Percentiles rank a stretch among this genome's conserved stretches.
Conservation (phyloP, 83 land plant species). For the Picea mariana region DNA sequence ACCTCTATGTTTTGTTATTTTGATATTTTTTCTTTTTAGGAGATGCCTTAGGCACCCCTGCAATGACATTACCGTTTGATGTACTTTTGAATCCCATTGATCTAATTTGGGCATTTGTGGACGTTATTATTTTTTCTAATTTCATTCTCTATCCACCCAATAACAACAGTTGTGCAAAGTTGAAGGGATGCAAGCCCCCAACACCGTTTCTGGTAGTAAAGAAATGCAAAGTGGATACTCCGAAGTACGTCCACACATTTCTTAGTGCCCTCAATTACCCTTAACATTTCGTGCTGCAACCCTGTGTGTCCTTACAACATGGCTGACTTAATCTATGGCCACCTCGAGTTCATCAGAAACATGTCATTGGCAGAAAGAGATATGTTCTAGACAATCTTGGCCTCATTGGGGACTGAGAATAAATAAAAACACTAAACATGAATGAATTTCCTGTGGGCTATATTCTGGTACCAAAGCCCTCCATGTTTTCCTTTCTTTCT, state of each 20-base stretch:
- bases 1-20: neutral
- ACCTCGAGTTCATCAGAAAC: neutral
- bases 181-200: neutral
- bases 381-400: neutral
- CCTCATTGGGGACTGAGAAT: neutral
- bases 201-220: neutral
- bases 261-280: neutral
- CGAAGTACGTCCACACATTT: neutral
- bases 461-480: neutral
- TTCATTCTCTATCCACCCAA: neutral
- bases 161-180: neutral
- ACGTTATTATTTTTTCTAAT: neutral
- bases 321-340: neutral
- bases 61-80: neutral
- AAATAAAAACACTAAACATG: no score
- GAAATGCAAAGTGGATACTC: neutral
- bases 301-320: neutral
- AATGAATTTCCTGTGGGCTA: neutral
- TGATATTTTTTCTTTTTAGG: neutral
- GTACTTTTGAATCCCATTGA: neutral
- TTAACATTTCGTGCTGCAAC: neutral
- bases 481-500: neutral
- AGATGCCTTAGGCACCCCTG: neutral
- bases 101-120: neutral
- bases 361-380: neutral